Base-by-base conservation (phyloP, 2,329 filamentous ascomycete species). In the Cladosporium sp. region DNA sequence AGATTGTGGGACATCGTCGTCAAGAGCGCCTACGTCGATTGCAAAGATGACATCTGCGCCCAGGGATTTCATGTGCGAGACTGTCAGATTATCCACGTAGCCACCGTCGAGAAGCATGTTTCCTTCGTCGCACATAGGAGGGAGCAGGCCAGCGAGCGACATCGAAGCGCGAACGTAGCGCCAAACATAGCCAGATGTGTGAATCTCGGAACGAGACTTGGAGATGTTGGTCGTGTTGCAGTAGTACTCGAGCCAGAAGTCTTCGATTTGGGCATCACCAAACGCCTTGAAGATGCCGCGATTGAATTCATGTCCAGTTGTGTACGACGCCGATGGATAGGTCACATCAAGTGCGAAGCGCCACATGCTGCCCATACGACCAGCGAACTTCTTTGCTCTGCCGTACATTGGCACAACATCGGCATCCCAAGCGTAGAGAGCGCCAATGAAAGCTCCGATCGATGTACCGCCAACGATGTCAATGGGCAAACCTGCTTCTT, bases 151-250 rank as follows among this genome's bases (percentile, higher is more conserved):
- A 0, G 95, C 95, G 4, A 99, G 85, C 1, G 93, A 96, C 95
- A 99, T 99, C 13, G 93, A 97, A 0, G 95, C 95, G 54, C 95
- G 87, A 26, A 99, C 91, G 73, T 99, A 99, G 49, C 96, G 88
- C 95, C 95, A 99, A 0, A 95, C 94, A 74, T 99, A 99, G 16
- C 95, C 95, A 67, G 91, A 95, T 0, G 93, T 97, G 78, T 99
- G 95, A 70, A 96, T 93, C 76, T 99, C 95, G 3, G 88, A 88
- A 23, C 94, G 87, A 67, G 91, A 95, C 78, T 96, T 96, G 81
- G 91, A 96, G 79, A 99, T 98, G 78, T 98, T 99, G 43, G 96
- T 99, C 0, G 95, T 98, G 79, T 99, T 99, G 85, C 96, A 99
- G 80, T 99, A 99, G 77, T 92, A 99, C 71, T 97, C 93, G 13